Base-by-base conservation (phyloP, 495 filamentous ascomycete genomes). In the Xylaria nigripes region DNA sequence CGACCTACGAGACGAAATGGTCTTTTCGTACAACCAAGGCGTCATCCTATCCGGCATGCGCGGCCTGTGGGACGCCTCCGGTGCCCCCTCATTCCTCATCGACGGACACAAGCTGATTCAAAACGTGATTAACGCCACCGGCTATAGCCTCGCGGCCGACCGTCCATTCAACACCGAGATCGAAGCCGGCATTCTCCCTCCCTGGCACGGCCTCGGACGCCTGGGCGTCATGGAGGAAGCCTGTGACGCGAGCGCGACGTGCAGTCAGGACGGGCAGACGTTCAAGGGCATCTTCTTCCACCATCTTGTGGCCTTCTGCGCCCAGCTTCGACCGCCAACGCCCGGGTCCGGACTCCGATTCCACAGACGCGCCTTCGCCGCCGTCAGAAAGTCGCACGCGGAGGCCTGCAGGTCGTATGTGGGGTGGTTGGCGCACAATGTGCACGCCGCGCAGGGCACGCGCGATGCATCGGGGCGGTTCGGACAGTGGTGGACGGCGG, bases 261-360 rank as follows among this genome's bases (percentile, higher is more conserved):
- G 91, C 63, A 86, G 82, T 10, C 93, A 97, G 69, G 78, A 98
- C 61, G 79, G 77, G 1, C 90, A 96, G 61, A 94, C 88, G 0
- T 98, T 98, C 76, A 98, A 96, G 63, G 89, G 90, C 13, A 92
- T 95, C 49, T 95, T 89, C 74, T 95, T 93, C 74, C 77, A 96
- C 68, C 92, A 98, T 59, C 75, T 98, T 1, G 77, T 84, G 0
- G 66, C 81, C 3, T 96, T 97, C 68, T 98, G 93, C 69, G 72
- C 76, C 19, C 79, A 80, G 0, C 70, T 96, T 1, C 51, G 70
- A 54, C 66, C 57, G 16, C 53, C 70, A 8, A 61, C 66, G 25
- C 34, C 57, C 21, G 55, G 52, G 15, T 56, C 38, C 12, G 58
- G 48, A 3, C 34, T 54, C 3, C 48, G 51, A 19, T 42, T 59